Base-by-base conservation (phyloP, 768 basidiomycete genomes). In the Trametes elegans region DNA sequence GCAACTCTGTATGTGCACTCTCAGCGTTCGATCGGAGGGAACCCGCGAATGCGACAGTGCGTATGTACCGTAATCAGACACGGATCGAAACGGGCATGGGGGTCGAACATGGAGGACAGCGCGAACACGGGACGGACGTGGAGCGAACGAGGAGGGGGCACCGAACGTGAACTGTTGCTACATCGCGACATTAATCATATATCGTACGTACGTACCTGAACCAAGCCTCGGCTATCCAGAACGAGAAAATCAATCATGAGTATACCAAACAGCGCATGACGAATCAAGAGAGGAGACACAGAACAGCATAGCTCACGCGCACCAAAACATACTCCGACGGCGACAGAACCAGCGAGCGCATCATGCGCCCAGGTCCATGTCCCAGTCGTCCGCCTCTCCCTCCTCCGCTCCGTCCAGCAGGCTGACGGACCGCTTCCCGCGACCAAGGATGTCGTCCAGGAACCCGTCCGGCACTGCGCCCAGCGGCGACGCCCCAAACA, bases 401-500 rank as follows among this genome's bases (percentile, higher is more conserved):
- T 50, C 55, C 5, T 26, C 41, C 27, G 10, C 36, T 18, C 32
- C 28, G 13, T 39, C 47, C 49, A 39, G 32, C 34, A 21, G 6
- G 4, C 23, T 38, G 10, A 28, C 31, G 16, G 19, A 23, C 7
- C 43, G 26, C 10, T 29, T 23, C 4, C 49, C 43, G 14, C 58
- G 63, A 3, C 58, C 64, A 18, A 87, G 75, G 43, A 91, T 80
- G 57, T 83, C 80, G 19, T 79, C 79, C 67, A 93, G 71, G 70
- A 90, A 93, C 8, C 77, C 79, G 14, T 70, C 71, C 13, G 79
- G 72, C 21, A 85, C 85, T 44, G 83, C 75, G 18, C 80, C 82
- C 55, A 91, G 63, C 66, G 80, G 88, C 36, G 84, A 87, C 19
- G 82, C 84, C 19, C 67, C 74, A 65, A 85, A 87, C 54, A 77